Conservation (phyloP, 495 filamentous ascomycete genomes). For the Aspergillus diversus region DNA sequence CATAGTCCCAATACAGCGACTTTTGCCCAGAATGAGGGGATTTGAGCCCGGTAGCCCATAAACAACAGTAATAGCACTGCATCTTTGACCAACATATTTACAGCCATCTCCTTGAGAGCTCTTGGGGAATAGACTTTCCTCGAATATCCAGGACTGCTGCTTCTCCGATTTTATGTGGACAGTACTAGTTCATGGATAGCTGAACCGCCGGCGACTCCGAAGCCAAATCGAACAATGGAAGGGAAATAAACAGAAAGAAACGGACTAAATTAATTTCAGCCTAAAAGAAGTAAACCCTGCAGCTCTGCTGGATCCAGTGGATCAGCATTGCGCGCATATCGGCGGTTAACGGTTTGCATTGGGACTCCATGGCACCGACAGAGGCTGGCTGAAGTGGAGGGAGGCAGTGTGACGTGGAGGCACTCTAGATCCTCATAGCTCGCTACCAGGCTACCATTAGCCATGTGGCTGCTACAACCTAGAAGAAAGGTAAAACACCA, state of each 20-base stretch:
- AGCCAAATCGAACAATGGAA: neutral
- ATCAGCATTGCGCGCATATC: neutral
- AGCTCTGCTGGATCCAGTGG: neutral
- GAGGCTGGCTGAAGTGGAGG: slow-evolving; percentile 1
- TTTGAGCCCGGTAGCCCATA: slow-evolving; percentile 8
- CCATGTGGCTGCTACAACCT: slow-evolving; percentile 3
- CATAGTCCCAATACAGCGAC: neutral
- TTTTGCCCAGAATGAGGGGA: slow-evolving; percentile 12
- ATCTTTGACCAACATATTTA: slow-evolving; percentile 10
- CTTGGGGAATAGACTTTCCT: neutral
- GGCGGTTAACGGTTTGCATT: neutral
- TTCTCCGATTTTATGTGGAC: neutral
- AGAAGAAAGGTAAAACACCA: neutral
- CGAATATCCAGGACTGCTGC: neutral
- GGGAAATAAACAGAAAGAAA: neutral
- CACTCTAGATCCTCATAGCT: neutral
- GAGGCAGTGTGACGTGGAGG: slow-evolving; percentile 1
- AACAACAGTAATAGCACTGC: slow-evolving; percentile 4
- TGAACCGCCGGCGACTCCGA: neutral
- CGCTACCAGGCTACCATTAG: neutral
- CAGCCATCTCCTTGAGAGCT: neutral
- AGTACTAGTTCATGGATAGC: too few species aligned
- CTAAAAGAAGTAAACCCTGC: neutral
- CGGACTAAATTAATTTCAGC: neutral
- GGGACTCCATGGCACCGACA: neutral